Percentiles rank a stretch among this genome's conserved stretches.
Conservation (phyloP, 2,329 filamentous ascomycete species). For the Simplicillium sp. region DNA sequence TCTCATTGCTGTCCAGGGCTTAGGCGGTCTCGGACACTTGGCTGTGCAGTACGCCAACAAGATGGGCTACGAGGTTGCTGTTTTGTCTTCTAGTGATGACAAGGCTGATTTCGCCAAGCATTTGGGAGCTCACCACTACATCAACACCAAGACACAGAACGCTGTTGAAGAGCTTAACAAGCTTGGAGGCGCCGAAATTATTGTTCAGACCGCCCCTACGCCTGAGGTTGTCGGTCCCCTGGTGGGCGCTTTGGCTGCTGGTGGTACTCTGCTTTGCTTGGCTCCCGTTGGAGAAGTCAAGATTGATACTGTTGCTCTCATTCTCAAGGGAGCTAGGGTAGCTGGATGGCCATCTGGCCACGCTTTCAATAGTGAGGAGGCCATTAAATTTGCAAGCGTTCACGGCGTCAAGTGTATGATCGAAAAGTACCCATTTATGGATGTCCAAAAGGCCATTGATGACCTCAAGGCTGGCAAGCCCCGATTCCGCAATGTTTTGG, state of each 20-base stretch:
- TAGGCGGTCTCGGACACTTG: slow-evolving; percentile 69
- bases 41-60: slow-evolving; percentile 66
- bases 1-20: slow-evolving; percentile 53
- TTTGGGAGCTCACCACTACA: slow-evolving; percentile 34
- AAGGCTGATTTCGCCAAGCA: slow-evolving; percentile 58
- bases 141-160: slow-evolving; percentile 42
- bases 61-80: slow-evolving; percentile 68
- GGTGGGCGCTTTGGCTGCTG: slow-evolving; percentile 39
- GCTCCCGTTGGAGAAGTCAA: slow-evolving; percentile 36
- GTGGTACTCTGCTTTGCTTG: slow-evolving; percentile 52
- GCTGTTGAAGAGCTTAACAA: slow-evolving; percentile 36
- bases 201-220: slow-evolving; percentile 55
- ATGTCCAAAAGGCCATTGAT: slow-evolving; percentile 35
- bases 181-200: slow-evolving; percentile 51
- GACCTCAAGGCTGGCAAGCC: slow-evolving; percentile 29
- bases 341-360: slow-evolving; percentile 56
- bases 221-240: slow-evolving; percentile 43
- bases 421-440: slow-evolving; percentile 51
- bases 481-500: slow-evolving; percentile 34
- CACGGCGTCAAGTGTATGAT: slow-evolving; percentile 57
- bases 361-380: slow-evolving; percentile 53
- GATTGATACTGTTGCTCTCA: slow-evolving; percentile 30
- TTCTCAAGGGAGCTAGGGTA: slow-evolving; percentile 46
- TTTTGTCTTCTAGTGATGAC: slow-evolving; percentile 53
- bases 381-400: slow-evolving; percentile 54